Percentiles rank a stretch among this genome's conserved stretches.
Conservation (phyloP, 768 basidiomycete genomes). For the Dentipellis fragilis region DNA sequence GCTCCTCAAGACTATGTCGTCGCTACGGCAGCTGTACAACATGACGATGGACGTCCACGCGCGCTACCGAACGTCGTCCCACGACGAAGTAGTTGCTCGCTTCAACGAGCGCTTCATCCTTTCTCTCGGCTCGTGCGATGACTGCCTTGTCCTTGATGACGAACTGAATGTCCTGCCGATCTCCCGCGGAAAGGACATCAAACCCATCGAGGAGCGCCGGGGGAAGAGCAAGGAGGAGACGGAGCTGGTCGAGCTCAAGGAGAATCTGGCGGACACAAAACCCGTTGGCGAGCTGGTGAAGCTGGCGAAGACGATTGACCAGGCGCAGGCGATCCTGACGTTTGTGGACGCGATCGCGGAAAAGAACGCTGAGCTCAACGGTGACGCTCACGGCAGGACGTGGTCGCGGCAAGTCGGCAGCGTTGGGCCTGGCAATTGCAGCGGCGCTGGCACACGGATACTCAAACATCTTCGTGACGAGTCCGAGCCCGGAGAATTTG, state of each 20-base stretch:
- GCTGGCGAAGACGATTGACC: constrained; percentile 86
- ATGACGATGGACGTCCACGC: constrained; percentile 95
- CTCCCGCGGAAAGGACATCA: constrained; percentile 89
- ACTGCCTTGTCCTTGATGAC: constrained; percentile 93
- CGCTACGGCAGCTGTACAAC: constrained; percentile 81
- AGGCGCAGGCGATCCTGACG: constrained; percentile 88
- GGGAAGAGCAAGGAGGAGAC: constrained; percentile 43
- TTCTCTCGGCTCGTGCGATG: constrained; percentile 85
- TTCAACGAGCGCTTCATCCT: constrained; percentile 99
- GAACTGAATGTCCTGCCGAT: constrained; percentile 97
- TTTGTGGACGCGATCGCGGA: constrained; percentile 92
- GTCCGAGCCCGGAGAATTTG: constrained; percentile 94
- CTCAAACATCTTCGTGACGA: constrained; percentile 96
- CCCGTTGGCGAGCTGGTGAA: constrained; percentile 85
- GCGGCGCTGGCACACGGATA: constrained; percentile 91
- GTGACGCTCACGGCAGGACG: constrained; percentile 91
- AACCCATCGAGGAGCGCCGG: constrained; percentile 42
- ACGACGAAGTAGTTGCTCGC: constrained; percentile 81
- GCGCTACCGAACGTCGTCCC: constrained; percentile 86
- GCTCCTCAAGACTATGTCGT: constrained; percentile 90
- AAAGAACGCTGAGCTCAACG: constrained; percentile 89
- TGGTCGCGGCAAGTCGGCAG: constrained; percentile 94
- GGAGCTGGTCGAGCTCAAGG: constrained; percentile 72
- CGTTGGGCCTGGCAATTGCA: constrained; percentile 89
- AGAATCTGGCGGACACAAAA: constrained; percentile 70